Percentiles rank a stretch among this genome's conserved stretches.
Conservation (phyloP, 352 stramenopile species). For the Globisporangium canariense region DNA sequence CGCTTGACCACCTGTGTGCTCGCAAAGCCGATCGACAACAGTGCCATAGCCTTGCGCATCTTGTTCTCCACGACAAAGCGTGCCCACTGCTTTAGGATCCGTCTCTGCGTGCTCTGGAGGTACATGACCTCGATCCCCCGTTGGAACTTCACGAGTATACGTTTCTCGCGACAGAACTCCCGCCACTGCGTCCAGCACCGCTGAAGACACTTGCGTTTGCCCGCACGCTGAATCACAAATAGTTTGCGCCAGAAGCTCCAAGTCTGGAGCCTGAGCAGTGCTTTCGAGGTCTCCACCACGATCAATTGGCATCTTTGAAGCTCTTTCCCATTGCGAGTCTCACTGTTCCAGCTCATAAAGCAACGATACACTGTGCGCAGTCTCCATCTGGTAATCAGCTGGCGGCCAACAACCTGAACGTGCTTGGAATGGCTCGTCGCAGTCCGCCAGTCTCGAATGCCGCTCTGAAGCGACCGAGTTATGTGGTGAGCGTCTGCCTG, state of each 20-base stretch:
- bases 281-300: background rate
- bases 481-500: conserved; percentile 18
- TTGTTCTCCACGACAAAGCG: conserved; percentile 30
- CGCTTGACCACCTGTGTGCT: conserved; percentile 19
- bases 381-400: conserved; percentile 32
- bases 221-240: conserved; percentile 24
- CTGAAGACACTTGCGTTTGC: conserved; percentile 19
- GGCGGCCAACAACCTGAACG: conserved; percentile 14
- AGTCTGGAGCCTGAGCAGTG: conserved; percentile 13
- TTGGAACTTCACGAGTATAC: conserved; percentile 21
- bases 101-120: conserved; percentile 18
- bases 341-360: conserved; percentile 25
- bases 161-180: conserved; percentile 12
- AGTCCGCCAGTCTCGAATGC: conserved; percentile 19
- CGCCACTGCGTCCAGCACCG: conserved; percentile 25
- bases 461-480: conserved; percentile 1
- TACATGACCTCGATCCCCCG: conserved; percentile 22
- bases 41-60: conserved; percentile 24
- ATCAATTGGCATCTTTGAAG: background rate
- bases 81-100: conserved; percentile 21
- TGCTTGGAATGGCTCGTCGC: background rate
- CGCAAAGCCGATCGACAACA: conserved; percentile 29
- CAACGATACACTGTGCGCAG: conserved; percentile 37
- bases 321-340: background rate
- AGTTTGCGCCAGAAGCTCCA: conserved; percentile 43